Evolutionary conservation across 2,329 filamentous ascomycete species (phyloP).

Genomic region (Fonsecaea pugnacius): DNA sequence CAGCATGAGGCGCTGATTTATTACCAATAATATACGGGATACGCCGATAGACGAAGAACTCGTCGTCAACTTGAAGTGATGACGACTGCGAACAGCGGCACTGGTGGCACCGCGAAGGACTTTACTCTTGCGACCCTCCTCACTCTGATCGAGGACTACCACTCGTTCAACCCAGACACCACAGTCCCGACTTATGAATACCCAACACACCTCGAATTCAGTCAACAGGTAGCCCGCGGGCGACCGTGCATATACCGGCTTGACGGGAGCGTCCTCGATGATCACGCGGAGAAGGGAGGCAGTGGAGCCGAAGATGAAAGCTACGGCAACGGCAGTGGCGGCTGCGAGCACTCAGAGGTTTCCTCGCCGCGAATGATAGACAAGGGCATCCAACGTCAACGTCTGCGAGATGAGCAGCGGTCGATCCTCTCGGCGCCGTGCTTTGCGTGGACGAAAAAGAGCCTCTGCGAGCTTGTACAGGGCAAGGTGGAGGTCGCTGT

Average conservation of each 20-base stretch:
- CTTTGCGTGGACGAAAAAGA: constrained; percentile 33
- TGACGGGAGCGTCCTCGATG: constrained; percentile 5
- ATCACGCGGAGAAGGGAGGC: not conserved
- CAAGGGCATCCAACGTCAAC: not conserved
- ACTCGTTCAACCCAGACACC: constrained; percentile 33
- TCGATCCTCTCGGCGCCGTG: constrained; percentile 24
- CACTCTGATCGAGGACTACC: constrained; percentile 35
- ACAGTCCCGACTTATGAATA: constrained; percentile 24
- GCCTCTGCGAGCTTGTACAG: constrained; percentile 24
- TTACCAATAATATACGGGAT: not conserved
- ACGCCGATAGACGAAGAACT: not conserved
- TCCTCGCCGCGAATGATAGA: no score
- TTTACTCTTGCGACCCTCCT: constrained; percentile 18
- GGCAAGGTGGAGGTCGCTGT: constrained; percentile 36
- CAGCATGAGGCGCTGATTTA: no score
- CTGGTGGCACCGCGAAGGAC: not conserved
- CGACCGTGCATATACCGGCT: constrained; percentile 33
- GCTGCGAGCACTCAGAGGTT: not conserved
- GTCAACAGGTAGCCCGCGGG: constrained; percentile 34
- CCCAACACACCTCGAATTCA: constrained; percentile 34
- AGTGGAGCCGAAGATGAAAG: not conserved
- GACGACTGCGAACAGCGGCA: not conserved
- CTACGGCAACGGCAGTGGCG: not conserved
- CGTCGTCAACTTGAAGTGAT: not conserved
- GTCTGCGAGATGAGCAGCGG: constrained; percentile 12